Evolutionary conservation across 2,329 filamentous ascomycete species (phyloP), one percentile per base, ranked within the genome.

Genomic region (Botryotinia calthae): DNA sequence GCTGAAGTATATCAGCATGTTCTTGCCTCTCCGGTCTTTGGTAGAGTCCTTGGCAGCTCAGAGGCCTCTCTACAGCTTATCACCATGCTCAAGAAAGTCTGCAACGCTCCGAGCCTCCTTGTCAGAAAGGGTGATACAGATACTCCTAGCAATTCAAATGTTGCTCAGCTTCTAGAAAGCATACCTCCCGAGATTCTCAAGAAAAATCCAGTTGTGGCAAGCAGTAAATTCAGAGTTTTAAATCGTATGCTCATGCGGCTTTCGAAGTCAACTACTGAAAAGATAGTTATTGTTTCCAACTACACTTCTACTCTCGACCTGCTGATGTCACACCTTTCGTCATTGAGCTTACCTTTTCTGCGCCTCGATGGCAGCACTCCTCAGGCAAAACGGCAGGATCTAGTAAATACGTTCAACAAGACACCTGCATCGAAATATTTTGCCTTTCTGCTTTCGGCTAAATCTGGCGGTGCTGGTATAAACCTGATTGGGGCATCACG

Each of bases 1-100:
- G 93, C 94, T 4, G 94, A 98, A 74, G 84, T 98, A 0, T 99
- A 99, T 79, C 87, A 87, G 71, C 84, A 85, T 73, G 88, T 93
- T 51, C 83, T 93, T n/a, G 84, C 85, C 14, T 92, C 90, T 2
- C 87, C 89, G 0, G 83, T 88, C 8, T 92, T 92, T 76, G 86
- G 87, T 67, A 85, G 84, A 46, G 88, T 88, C 14, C 82, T 92
- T 67, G 88, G 89, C 22, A 90, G 86, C 75, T 84, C 87, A 1
- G 89, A 92, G 67, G 86, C 86, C 64, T 87, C 89, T 3, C 83
- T 93, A 2, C 89, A 91, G 77, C 86, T 93, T 22, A 93, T 93
- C 78, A 93, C 88, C 25, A 85, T 93, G 28, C 82, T 93, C 28
- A 93, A 93, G 82, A 93, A 93, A 80, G 85, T 92, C 28, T 93